Conservation (phyloP, 2,329 filamentous ascomycete species). For the Curvularia hawaiiensis region DNA sequence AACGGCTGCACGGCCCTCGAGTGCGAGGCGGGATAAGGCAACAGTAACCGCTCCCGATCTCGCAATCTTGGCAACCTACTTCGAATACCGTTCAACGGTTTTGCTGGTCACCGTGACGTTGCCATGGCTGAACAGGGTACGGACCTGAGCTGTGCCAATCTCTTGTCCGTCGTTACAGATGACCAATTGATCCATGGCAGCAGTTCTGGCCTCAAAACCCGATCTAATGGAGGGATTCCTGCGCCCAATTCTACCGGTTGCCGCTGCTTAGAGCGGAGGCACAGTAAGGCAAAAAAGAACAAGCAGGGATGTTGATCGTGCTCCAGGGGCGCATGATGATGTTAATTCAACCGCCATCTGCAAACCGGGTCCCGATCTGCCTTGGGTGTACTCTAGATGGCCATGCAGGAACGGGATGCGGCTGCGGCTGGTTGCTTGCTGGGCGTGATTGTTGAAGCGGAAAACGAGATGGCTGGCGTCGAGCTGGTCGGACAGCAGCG, state of each 20-base stretch:
- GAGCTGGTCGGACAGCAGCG: constrained; percentile 19
- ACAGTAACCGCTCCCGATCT: constrained; percentile 9
- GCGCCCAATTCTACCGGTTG: constrained; percentile 6
- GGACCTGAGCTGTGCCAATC: background rate
- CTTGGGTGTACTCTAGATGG: background rate
- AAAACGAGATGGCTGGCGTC: constrained; percentile 11
- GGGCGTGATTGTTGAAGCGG: background rate
- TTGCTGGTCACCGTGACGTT: constrained; percentile 3
- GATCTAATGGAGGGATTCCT: background rate
- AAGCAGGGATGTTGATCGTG: constrained; percentile 19
- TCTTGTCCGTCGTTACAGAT: background rate
- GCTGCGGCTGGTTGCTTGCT: constrained; percentile 7
- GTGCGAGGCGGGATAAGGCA: constrained; percentile 6
- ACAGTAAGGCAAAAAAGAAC: constrained; percentile 5
- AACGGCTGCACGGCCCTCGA: constrained; percentile 3
- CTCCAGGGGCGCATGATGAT: constrained; percentile 18
- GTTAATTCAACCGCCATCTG: constrained; percentile 19
- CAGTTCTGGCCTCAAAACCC: background rate
- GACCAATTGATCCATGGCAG: background rate
- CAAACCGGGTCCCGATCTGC: constrained; percentile 21
- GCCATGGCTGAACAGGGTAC: background rate
- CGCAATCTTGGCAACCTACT: constrained; percentile 4
- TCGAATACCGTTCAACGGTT: constrained; percentile 9
- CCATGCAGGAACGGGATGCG: constrained; percentile 5
- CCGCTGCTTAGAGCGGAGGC: constrained; percentile 10